Percentiles rank a stretch among this genome's conserved stretches.
Evolutionary conservation across 78 protist genomes (phyloP).

Genomic region (Diacronema lutheri): DNA sequence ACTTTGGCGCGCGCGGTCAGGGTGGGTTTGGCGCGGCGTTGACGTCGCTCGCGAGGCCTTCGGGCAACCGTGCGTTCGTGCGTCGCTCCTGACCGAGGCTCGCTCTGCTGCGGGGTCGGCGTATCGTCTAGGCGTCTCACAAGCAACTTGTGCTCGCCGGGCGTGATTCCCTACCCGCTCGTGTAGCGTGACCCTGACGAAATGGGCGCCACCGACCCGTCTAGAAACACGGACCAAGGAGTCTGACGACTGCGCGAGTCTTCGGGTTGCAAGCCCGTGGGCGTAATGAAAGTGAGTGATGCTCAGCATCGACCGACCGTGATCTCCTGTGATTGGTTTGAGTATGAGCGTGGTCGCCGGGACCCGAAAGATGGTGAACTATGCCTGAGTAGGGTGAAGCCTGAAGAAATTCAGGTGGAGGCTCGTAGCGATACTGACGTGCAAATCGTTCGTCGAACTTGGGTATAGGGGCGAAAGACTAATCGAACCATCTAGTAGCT

Average conservation of each 20-base stretch:
- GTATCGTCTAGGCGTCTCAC: background rate
- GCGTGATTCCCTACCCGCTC: background rate
- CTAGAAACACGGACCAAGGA: conserved; percentile 97
- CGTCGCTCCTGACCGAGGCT: background rate
- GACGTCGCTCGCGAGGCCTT: background rate
- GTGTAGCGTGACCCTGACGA: conserved; percentile 23
- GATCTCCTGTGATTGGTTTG: conserved; percentile 44
- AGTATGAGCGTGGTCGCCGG: conserved; percentile 65
- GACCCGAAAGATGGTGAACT: conserved; percentile 91
- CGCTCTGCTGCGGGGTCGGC: background rate
- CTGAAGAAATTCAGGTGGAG: conserved; percentile 85
- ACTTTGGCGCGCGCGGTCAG: background rate
- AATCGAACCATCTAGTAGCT: conserved; percentile 90
- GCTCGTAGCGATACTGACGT: conserved; percentile 87
- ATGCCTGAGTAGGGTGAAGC: conserved; percentile 81
- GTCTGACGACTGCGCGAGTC: conserved; percentile 81
- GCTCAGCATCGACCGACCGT: conserved; percentile 46
- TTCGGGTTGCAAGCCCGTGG: conserved; percentile 42
- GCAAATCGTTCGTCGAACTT: conserved; percentile 87
- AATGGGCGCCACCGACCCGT: conserved; percentile 74
- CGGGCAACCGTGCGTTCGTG: background rate
- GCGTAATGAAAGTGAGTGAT: conserved; percentile 74
- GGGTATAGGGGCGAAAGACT: conserved; percentile 94
- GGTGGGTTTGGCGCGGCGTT: background rate
- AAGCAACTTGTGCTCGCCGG: background rate